Evolutionary conservation across 345 rosid genomes (phyloP), one percentile per base, ranked within the genome.

Genomic region (Kandelia obovata): DNA sequence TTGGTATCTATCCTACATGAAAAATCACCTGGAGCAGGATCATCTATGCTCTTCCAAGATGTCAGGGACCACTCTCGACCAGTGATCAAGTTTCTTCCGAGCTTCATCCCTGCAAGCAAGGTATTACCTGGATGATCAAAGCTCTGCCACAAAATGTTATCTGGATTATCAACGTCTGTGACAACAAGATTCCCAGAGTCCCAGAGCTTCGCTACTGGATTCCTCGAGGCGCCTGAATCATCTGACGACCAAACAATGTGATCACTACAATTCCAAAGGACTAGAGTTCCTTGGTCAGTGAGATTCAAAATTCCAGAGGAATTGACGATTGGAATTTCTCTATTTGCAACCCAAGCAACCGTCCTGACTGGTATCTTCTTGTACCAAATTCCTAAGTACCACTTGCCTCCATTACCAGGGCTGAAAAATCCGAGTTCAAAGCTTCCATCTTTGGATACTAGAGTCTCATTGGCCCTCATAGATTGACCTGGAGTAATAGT

Each of bases 171-270:
- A 46, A 32, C 21, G 17, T 67, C 66, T 32, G 58, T 65, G 28
- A 76, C 67, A 0, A 73, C 73, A 63, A 76, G 39, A 47, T 80
- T 76, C 16, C 82, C 82, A 0, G 69, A 39, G 13, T 75, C 71
- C 58, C 68, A 25, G 0, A 75, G 77, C 74, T 69, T 39, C 1
- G 51, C 68, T 20, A 62, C 62, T 2, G 70, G 71, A 10, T 13
- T 21, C 28, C 15, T 27, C 0, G 27, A 67, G 31, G 6, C 7
- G 28, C 49, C 68, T 0, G 71, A 34, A 23, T 37, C 62, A 19
- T 69, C 69, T 19, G 80, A 51, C 10, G 74, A 75, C 77, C 80
- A 76, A 20, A 76, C 49, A 20, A 70, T 32, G 15, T 26, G 17
- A 17, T 70, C 63, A 6, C 26, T 66, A 34, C 58, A 34, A 53